Conservation (phyloP, 2,329 filamentous ascomycete species). For the Xylariomycetidae sp. region DNA sequence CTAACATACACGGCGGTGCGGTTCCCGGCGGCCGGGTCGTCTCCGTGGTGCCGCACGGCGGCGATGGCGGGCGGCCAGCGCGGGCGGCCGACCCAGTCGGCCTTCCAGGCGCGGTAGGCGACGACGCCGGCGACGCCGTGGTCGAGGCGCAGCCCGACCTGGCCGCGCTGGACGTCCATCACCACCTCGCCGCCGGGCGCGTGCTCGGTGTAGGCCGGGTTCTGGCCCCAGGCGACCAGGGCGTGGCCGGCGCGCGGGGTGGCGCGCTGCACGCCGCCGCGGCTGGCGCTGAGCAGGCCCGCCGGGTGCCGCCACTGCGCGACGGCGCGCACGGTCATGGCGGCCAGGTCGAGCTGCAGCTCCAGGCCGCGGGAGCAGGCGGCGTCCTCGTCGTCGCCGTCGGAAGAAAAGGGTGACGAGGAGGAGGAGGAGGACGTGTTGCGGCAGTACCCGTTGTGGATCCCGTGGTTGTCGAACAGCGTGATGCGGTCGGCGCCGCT, state of each 20-base stretch:
- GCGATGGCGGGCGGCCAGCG: conserved; percentile 8
- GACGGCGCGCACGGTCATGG: conserved; percentile 5
- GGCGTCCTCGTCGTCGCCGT: conserved; percentile 1
- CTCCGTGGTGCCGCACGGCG: too few species aligned
- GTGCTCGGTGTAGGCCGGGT: conserved; percentile 11
- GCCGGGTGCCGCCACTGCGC: conserved; percentile 10
- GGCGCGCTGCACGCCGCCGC: conserved; percentile 4
- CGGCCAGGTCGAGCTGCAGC: conserved; percentile 5
- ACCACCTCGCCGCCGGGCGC: conserved; percentile 7
- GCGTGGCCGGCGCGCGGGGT: conserved; percentile 5
- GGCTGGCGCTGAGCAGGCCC: conserved; percentile 4
- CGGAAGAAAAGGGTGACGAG: too few species aligned
- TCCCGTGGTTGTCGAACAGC: conserved; percentile 9
- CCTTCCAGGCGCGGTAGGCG: conserved; percentile 9
- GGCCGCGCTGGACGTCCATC: conserved; percentile 11
- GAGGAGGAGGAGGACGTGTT: too few species aligned
- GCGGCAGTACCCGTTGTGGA: conserved; percentile 9
- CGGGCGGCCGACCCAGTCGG: conserved; percentile 8
- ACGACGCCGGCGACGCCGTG: conserved; percentile 7
- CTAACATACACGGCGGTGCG: conserved; percentile 4
- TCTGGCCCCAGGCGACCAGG: conserved; percentile 11
- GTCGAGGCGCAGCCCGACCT: conserved; percentile 7
- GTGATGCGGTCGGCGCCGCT: conserved; percentile 5
- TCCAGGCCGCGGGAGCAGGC: conserved; percentile 9
- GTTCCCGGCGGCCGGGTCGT: not conserved